Base-by-base conservation (phyloP, 208 protist genomes). In the Porcisia hertigi region DNA sequence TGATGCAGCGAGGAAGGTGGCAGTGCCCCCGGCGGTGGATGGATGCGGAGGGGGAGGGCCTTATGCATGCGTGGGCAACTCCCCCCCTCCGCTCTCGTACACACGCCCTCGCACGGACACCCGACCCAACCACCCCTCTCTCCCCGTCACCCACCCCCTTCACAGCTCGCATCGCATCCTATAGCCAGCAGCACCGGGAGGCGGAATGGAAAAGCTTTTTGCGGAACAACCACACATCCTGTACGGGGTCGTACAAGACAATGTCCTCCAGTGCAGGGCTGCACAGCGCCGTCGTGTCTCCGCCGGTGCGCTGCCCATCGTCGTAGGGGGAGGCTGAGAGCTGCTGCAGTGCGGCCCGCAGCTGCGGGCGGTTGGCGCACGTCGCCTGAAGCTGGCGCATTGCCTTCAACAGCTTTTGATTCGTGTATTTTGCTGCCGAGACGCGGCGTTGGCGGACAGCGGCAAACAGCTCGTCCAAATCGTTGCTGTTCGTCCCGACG, bases 171-270 rank as follows among this genome's bases (percentile, higher is more conserved):
- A n/a, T n/a, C n/a, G n/a, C n/a, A n/a, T n/a, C n/a, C 72, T 72
- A 76, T 71, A 82, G 73, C 67, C 80, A 80, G 76, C 85, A 94
- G 70, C 89, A 91, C 18, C 86, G 87, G 47, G 89, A 89, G 9
- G 92, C 88, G 12, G 92, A 88, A 64, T 94, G 88, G 53, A 92
- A 88, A 14, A 96, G 80, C 71, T 92, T 91, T 52, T 85, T 84
- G n/a, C 80, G 82, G 64, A 96, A 96, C 72, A 92, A 74, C 88
- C 89, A n/a, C n/a, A n/a, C n/a, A n/a, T n/a, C n/a, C n/a, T n/a
- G n/a, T n/a, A n/a, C n/a, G n/a, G n/a, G n/a, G 77, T 96, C 88
- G 86, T 96, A 94, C 14, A 96, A 76, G 0, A 94, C 92, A 65
- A 94, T 90, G 52, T 92, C 92, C 58, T 74, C 67, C 49, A 96